Conservation (phyloP, 2,329 filamentous ascomycete species). For the Calonectria henricotiae region DNA sequence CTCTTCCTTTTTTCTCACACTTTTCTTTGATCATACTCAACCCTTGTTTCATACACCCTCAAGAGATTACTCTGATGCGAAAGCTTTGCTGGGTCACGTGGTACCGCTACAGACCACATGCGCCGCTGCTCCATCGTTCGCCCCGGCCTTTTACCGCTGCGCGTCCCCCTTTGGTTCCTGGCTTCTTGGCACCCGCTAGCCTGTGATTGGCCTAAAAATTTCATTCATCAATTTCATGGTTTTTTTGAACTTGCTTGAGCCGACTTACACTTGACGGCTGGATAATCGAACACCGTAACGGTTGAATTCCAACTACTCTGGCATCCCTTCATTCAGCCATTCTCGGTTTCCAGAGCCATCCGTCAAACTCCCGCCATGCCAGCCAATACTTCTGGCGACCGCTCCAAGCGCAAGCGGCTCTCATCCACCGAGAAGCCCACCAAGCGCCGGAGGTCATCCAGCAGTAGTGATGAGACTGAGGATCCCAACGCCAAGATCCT, state of each 20-base stretch:
- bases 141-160: constrained; percentile 51
- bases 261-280: constrained; percentile 37
- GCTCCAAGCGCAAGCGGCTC: constrained; percentile 70
- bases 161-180: constrained; percentile 10
- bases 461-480: constrained; percentile 66
- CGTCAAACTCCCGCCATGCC: constrained; percentile 50
- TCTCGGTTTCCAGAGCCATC: neutral
- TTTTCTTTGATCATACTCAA: too few species aligned
- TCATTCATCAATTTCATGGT: constrained; percentile 53
- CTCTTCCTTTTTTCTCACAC: too few species aligned
- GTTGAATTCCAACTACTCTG: neutral
- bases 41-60: too few species aligned
- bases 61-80: too few species aligned
- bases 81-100: constrained; percentile 56
- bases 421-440: constrained; percentile 62
- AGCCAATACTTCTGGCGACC: constrained; percentile 48
- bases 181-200: constrained; percentile 26
- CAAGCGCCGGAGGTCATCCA: constrained; percentile 69
- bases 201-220: constrained; percentile 54
- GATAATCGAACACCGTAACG: constrained; percentile 11
- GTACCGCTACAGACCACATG: constrained; percentile 38
- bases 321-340: neutral
- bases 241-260: constrained; percentile 46
- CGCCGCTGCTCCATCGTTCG: too few species aligned
- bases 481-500: constrained; percentile 79